These are phyloP conservation scores for Arthrinium phaeospermum DNA, from an alignment of 2,329 filamentous ascomycete genomes.

Conservation along the genomic window DNA sequence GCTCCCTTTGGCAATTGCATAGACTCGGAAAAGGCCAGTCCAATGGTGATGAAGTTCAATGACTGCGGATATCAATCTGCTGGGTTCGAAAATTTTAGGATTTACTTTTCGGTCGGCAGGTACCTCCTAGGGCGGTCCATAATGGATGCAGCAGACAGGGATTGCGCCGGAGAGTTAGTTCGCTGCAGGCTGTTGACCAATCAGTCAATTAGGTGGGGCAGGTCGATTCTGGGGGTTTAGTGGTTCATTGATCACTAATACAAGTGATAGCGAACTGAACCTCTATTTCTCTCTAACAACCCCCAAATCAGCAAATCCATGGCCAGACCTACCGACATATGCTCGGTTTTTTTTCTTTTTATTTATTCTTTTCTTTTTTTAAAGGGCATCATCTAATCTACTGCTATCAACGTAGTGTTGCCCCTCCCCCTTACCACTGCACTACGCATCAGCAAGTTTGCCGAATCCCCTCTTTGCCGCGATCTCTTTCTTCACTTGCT, in stretches of 20 bases:
- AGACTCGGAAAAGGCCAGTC: not conserved
- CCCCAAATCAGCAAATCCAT: too few species aligned
- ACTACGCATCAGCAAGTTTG: too few species aligned
- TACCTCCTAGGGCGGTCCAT: not conserved
- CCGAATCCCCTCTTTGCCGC: too few species aligned
- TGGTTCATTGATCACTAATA: too few species aligned
- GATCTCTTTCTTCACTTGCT: not conserved
- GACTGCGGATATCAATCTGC: not conserved
- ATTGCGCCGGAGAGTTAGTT: not conserved
- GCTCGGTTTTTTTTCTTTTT: too few species aligned
- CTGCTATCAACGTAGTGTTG: too few species aligned
- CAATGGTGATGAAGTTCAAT: not conserved
- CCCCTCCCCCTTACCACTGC: too few species aligned
- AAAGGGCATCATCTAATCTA: not conserved
- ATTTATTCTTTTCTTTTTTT: too few species aligned
- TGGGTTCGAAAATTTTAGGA: conserved; percentile 17
- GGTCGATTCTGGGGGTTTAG: not conserved
- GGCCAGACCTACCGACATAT: too few species aligned
- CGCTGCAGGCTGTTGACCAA: not conserved
- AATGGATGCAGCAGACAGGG: not conserved
- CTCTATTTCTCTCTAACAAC: too few species aligned
- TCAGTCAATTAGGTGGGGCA: not conserved
- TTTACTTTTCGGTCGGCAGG: not conserved
- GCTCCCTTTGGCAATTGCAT: not conserved
- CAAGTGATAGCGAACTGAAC: too few species aligned